Percentiles rank a stretch among this genome's conserved stretches.
These are phyloP conservation scores for Talaromyces sp. DNA, from an alignment of 2,329 filamentous ascomycete genomes.

Conservation along the genomic window DNA sequence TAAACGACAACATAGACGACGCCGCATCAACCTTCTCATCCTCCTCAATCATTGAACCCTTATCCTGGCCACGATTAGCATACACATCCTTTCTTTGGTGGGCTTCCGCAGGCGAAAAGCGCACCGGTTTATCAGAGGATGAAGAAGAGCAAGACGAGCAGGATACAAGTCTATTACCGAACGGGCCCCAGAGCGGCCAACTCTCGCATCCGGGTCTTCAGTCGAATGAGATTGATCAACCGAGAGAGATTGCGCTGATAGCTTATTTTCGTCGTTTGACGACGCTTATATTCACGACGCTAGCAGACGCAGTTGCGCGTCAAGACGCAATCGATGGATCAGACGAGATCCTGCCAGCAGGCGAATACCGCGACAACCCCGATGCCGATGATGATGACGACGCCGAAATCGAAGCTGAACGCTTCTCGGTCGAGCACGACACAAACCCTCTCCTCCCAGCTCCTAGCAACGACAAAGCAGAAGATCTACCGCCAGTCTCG, in stretches of 20 bases:
- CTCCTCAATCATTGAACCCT: constrained; percentile 53
- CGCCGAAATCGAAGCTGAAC: constrained; percentile 20
- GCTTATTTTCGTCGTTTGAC: constrained; percentile 53
- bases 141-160: constrained; percentile 50
- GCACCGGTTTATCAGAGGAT: constrained; percentile 55
- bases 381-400: constrained; percentile 24
- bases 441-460: constrained; percentile 28
- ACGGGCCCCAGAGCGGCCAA: constrained; percentile 26
- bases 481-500: constrained; percentile 28
- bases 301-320: constrained; percentile 46
- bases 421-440: constrained; percentile 29
- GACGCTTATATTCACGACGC: constrained; percentile 45
- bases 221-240: constrained; percentile 34
- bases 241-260: constrained; percentile 49
- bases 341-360: constrained; percentile 21
- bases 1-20: constrained; percentile 37
- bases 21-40: constrained; percentile 44
- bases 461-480: background rate
- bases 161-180: constrained; percentile 43
- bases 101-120: constrained; percentile 63
- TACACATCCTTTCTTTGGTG: constrained; percentile 67
- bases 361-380: constrained; percentile 23
- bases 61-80: constrained; percentile 60
- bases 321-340: constrained; percentile 32
- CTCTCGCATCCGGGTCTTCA: constrained; percentile 33